Evolutionary conservation across 495 filamentous ascomycete genomes (phyloP), one percentile per base, ranked within the genome.

Genomic region (Talaromyces liani): DNA sequence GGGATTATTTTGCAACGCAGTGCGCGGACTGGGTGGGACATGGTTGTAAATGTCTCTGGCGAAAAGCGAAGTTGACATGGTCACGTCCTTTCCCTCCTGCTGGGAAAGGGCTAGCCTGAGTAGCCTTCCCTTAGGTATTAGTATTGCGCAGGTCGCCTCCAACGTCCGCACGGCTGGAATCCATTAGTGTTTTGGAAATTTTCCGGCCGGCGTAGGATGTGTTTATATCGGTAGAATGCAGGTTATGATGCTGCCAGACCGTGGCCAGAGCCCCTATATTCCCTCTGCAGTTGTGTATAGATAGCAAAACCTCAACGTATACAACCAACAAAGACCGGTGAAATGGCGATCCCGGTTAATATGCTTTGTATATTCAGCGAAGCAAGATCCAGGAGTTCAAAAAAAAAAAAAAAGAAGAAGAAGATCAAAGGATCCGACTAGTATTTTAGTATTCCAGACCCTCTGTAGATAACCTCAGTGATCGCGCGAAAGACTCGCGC

Each of bases 1-100:
- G 24, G 91, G 86, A 65, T 91, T 88, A 75, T 91, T 82, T 31
- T 87, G 69, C 9, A 69, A 33, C 56, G 69, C 76, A 65, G 80
- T 75, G 65, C 81, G 83, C 58, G 80, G 75, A 60, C 81, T 78
- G 55, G 90, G 89, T 8, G 87, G 84, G 10, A 76, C 24, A 36
- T 39, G 24, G 1, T 53, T 34, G 27, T 63, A 63, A 12, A 57
- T 63, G n/a, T 47, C 51, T n/a, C 62, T 20, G 29, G 55, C 25
- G 24, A 62, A 24, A 16, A 62, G 24, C 10, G 27, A 36, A 1
- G 24, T 29, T 49, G 45, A 49, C 53, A 56, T 56, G 27, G 22
- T 56, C 53, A 29, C 22, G 8, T 29, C 20, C 25, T 24, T 29
- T 55, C n/a, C 51, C 51, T 9, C 51, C 24, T 20, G 45, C 45